Percentiles rank a stretch among this genome's conserved stretches.
phyloP scores from a whole-genome alignment of 106 monocot species.

The Posidonia australis region DNA sequence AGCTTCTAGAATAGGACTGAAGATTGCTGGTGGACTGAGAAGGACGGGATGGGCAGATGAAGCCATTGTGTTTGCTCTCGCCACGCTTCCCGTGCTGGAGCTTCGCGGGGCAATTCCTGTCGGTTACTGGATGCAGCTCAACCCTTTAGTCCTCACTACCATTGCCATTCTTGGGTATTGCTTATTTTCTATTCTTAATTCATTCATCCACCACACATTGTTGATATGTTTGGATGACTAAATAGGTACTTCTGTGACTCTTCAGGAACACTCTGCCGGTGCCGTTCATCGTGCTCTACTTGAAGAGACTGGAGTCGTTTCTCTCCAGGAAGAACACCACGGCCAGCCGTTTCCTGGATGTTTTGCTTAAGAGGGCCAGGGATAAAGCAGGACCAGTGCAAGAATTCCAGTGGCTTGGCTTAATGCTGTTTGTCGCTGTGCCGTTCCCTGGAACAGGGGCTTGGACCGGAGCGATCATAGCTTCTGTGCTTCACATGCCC shows the following conservation, averaged over 20 bases:
- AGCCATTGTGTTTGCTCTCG: slow-evolving; percentile 70
- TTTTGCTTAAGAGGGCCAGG: slow-evolving; percentile 55
- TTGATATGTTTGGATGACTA: neutral
- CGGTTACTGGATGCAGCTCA: slow-evolving; percentile 88
- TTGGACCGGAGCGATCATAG: slow-evolving; percentile 83
- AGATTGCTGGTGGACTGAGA: slow-evolving; percentile 55
- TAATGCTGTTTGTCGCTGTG: slow-evolving; percentile 94
- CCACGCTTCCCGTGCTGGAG: slow-evolving; percentile 81
- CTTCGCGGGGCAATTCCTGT: slow-evolving; percentile 95
- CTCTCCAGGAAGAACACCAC: slow-evolving; percentile 41
- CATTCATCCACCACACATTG: slow-evolving; percentile 3
- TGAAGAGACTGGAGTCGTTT: slow-evolving; percentile 47
- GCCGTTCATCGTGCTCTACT: slow-evolving; percentile 79
- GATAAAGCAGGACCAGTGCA: slow-evolving; percentile 82
- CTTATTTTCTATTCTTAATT: neutral
- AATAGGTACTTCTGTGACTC: neutral
- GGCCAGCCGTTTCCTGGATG: slow-evolving; percentile 38
- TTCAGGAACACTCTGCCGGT: slow-evolving; percentile 90
- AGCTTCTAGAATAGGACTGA: slow-evolving; percentile 72
- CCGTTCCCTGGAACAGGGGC: slow-evolving; percentile 95
- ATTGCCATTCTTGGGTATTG: slow-evolving; percentile 75
- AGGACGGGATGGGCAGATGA: slow-evolving; percentile 74
- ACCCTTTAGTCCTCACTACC: slow-evolving; percentile 55
- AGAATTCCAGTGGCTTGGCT: slow-evolving; percentile 93
- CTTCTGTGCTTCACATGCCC: slow-evolving; percentile 76